Base-by-base conservation (phyloP, 306 rosid genomes). In the Trifolium subterraneum region DNA sequence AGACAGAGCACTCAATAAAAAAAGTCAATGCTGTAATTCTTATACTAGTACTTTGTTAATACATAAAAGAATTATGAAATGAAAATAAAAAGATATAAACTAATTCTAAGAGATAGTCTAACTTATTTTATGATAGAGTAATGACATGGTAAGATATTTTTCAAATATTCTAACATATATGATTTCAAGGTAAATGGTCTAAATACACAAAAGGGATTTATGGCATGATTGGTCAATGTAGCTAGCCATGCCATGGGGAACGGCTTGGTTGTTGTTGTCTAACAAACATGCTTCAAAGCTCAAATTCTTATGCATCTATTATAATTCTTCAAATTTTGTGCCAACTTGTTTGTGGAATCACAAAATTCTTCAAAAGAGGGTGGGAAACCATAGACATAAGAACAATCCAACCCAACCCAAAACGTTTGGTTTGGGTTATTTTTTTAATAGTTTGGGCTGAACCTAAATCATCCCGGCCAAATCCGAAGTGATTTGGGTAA, bases 291-390 rank as follows among this genome's bases (percentile, higher is more conserved):
- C 35, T 81, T 54, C 36, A 6, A 15, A 48, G 9, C 8, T n/a
- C 54, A 15, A 50, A 59, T 68, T 63, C 35, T 20, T 56, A 13
- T 51, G 4, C 20, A 10, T 51, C 41, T 3, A 33, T 15, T 63
- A 20, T 36, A n/a, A 60, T 63, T 68, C 19, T 20, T 41, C 65
- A 74, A 74, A 47, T 18, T 50, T 54, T 75, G 64, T 70, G 54
- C 42, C 19, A 62, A 15, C 16, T 47, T 63, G 48, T 22, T 11
- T 74, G 63, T 41, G 47, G 50, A 47, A 35, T 74, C 7, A 11
- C 22, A 19, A 47, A 45, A 10, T 73, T 73, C 48, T 73, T 56
- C 70, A 44, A 44, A 72, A 39, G 59, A 8, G 42, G 55, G 56
- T 10, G 20, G 47, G 47, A 29, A 73, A 45, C 47, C 59, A 61